Evolutionary conservation across 106 monocot species (phyloP).

Genomic region (Platanthera guangdongensis): DNA sequence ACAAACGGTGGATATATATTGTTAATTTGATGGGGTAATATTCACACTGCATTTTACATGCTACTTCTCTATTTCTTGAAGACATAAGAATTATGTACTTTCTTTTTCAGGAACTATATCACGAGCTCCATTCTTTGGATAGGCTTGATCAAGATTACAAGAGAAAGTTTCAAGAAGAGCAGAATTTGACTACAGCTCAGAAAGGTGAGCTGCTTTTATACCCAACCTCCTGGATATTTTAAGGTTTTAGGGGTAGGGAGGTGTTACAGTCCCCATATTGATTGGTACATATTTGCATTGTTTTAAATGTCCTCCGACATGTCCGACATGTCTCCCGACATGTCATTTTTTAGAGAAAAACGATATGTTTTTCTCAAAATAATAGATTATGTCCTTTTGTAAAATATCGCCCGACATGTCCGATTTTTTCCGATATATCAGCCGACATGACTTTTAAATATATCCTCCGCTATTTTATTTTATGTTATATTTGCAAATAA

Average conservation of each 20-base stretch:
- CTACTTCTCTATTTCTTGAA: not conserved
- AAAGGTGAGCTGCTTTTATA: slow-evolving; percentile 41
- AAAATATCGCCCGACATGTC: too few relatives aligned
- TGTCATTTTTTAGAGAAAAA: too few relatives aligned
- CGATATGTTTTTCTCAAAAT: too few relatives aligned
- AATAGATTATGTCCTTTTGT: too few relatives aligned
- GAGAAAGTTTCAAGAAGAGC: slow-evolving; percentile 84
- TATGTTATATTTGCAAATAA: too few relatives aligned
- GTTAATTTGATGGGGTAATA: not conserved
- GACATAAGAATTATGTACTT: not conserved
- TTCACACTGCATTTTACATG: not conserved
- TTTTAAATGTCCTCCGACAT: too few relatives aligned
- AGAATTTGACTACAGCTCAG: slow-evolving; percentile 43
- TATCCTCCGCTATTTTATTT: too few relatives aligned
- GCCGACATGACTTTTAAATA: too few relatives aligned
- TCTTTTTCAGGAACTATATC: slow-evolving; percentile 77
- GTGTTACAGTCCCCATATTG: not conserved
- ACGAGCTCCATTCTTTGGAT: slow-evolving; percentile 93
- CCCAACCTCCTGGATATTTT: not conserved
- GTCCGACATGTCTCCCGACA: too few relatives aligned
- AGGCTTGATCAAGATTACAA: slow-evolving; percentile 91
- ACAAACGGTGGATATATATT: too few relatives aligned
- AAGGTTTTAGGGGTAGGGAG: not conserved
- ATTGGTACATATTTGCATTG: not conserved
- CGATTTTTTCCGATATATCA: too few relatives aligned